phyloP scores from a whole-genome alignment of 2,329 filamentous ascomycete genomes.

The Diaporthe sp. region DNA sequence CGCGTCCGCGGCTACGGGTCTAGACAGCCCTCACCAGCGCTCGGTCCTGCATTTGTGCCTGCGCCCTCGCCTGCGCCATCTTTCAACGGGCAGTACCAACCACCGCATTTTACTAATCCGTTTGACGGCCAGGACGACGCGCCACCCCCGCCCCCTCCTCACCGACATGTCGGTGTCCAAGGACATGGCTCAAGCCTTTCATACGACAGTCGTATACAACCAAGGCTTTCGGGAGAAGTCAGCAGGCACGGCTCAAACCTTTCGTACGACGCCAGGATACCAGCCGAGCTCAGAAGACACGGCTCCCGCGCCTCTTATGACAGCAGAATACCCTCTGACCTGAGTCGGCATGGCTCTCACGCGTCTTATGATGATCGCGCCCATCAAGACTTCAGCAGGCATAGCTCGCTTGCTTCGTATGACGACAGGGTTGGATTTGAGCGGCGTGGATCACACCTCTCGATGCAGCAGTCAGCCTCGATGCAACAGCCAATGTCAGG shows the following conservation, averaged over 20 bases:
- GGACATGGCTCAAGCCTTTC: slow-evolving; percentile 44
- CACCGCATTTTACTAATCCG: slow-evolving; percentile 43
- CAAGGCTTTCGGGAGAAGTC: slow-evolving; percentile 34
- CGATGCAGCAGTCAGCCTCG: slow-evolving; percentile 56
- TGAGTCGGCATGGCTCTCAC: slow-evolving; percentile 42
- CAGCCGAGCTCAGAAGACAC: slow-evolving; percentile 45
- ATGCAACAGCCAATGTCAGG: slow-evolving; percentile 57
- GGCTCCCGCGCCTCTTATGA: slow-evolving; percentile 52
- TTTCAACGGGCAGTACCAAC: slow-evolving; percentile 48
- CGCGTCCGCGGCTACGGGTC: slow-evolving; percentile 51
- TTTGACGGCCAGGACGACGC: slow-evolving; percentile 68
- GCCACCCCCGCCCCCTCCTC: slow-evolving; percentile 86
- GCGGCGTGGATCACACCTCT: slow-evolving; percentile 41
- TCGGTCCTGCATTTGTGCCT: slow-evolving; percentile 13
- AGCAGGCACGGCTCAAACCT: slow-evolving; percentile 40
- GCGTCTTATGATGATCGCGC: slow-evolving; percentile 41
- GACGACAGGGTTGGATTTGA: slow-evolving; percentile 46
- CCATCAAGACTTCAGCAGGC: slow-evolving; percentile 46
- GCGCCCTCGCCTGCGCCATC: slow-evolving; percentile 55
- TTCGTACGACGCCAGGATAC: slow-evolving; percentile 41
- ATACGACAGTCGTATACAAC: slow-evolving; percentile 40
- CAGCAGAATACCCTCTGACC: slow-evolving; percentile 35
- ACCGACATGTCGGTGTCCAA: slow-evolving; percentile 71
- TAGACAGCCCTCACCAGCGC: slow-evolving; percentile 55
- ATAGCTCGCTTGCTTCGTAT: slow-evolving; percentile 57